A percentile compares a stretch with the other conserved stretches of the same genome.
Conservation (phyloP, 177 flowering plant genomes). For the Vitis hybrid region DNA sequence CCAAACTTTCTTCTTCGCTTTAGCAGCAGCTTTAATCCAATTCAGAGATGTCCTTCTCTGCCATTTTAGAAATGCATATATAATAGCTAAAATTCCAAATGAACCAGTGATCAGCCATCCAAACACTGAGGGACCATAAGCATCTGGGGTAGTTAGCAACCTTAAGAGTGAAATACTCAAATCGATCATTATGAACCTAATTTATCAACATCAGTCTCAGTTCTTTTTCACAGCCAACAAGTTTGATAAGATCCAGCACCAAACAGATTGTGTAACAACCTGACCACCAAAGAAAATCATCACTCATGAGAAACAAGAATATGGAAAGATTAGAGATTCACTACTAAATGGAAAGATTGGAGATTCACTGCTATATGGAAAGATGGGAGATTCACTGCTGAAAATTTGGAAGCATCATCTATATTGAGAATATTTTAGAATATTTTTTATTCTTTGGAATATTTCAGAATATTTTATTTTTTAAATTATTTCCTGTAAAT, state of each 20-base stretch:
- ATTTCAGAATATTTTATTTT: too few species aligned
- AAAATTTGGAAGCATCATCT: too few species aligned
- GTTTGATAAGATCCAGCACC: conserved; percentile 2
- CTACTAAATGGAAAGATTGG: too few species aligned
- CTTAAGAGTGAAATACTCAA: conserved; percentile 27
- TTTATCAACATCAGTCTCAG: conserved; percentile 8
- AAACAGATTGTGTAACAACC: conserved; percentile 5
- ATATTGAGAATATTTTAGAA: too few species aligned
- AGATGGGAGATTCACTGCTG: too few species aligned
- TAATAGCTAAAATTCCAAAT: conserved; percentile 47
- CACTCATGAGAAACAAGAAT: not conserved
- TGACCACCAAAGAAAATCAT: not conserved
- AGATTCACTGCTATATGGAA: too few species aligned
- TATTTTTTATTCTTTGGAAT: too few species aligned
- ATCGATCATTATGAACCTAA: conserved; percentile 23
- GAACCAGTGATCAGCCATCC: conserved; percentile 55
- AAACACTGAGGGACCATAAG: conserved; percentile 26
- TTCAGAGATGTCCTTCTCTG: conserved; percentile 48
- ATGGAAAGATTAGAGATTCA: too few species aligned
- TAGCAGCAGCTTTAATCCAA: conserved; percentile 77
- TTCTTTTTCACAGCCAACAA: not conserved
- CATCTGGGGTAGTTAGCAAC: conserved; percentile 25
- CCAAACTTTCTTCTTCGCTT: conserved; percentile 61
- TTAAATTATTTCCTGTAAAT: too few species aligned
- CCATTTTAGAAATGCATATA: conserved; percentile 55